phyloP scores from a whole-genome alignment of 225 moss, liverwort and hornwort species.

The Marchantia polymorpha region DNA sequence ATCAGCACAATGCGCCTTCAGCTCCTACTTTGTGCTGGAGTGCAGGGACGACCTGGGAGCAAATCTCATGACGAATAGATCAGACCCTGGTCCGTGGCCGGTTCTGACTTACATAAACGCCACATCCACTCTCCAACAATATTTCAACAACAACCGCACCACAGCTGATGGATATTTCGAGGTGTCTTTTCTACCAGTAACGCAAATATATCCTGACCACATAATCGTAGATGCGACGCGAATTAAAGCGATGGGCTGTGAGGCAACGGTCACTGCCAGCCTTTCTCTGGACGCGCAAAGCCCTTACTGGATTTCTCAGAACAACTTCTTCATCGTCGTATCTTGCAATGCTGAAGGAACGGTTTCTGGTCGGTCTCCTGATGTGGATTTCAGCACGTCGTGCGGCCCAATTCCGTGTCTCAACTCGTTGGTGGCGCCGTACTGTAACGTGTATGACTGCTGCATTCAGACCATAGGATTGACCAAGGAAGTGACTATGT shows the following conservation, averaged over 20 bases:
- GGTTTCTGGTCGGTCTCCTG: neutral
- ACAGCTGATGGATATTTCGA: too few relatives aligned
- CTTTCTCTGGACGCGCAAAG: neutral
- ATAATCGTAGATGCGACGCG: neutral
- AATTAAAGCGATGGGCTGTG: neutral
- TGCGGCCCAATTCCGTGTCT: neutral
- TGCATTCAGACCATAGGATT: neutral
- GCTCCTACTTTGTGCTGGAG: too few relatives aligned
- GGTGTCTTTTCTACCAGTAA: too few relatives aligned
- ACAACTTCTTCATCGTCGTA: neutral
- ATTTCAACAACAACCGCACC: too few relatives aligned
- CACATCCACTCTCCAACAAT: too few relatives aligned
- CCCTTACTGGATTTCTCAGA: neutral
- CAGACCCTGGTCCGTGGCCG: too few relatives aligned
- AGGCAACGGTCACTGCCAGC: neutral
- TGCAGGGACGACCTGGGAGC: too few relatives aligned
- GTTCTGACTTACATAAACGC: too few relatives aligned
- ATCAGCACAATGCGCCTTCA: too few relatives aligned
- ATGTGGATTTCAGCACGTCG: neutral
- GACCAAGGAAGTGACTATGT: neutral
- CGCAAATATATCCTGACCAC: too few relatives aligned
- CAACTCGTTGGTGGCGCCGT: neutral
- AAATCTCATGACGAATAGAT: too few relatives aligned
- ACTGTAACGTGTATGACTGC: neutral
- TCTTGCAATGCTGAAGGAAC: neutral